These are phyloP conservation scores for Scheffersomyces amazonensis DNA, from an alignment of 805 yeast species.

Conservation along the genomic window DNA sequence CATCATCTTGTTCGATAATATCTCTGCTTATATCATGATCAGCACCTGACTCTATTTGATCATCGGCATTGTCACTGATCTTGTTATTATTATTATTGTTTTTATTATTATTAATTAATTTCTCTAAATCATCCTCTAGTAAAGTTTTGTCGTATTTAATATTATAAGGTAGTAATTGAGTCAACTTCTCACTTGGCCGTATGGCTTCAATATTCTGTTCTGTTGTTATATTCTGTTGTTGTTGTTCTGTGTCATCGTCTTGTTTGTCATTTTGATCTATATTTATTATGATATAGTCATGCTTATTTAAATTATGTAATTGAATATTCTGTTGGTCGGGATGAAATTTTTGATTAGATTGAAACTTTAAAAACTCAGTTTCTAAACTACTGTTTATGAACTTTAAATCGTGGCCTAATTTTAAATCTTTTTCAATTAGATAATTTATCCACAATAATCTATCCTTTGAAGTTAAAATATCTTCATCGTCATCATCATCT, in stretches of 20 bases:
- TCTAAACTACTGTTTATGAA: conserved; percentile 27
- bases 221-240: neutral
- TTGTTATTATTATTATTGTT: too few relatives aligned
- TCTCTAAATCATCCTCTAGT: conserved; percentile 22
- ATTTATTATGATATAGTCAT: conserved; percentile 27
- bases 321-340: conserved; percentile 25
- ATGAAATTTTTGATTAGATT: conserved; percentile 25
- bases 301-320: conserved; percentile 20
- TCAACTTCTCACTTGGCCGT: conserved; percentile 21
- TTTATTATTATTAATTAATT: too few relatives aligned
- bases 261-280: conserved; percentile 19
- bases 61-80: conserved; percentile 7
- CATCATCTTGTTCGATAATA: conserved; percentile 1
- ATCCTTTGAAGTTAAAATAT: conserved; percentile 17
- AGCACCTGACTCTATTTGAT: too few relatives aligned
- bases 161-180: conserved; percentile 29
- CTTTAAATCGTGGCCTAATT: conserved; percentile 36
- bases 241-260: neutral
- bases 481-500: conserved; percentile 16
- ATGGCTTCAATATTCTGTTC: neutral
- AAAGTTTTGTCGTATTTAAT: conserved; percentile 22
- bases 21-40: too few relatives aligned
- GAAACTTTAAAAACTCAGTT: conserved; percentile 23
- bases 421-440: conserved; percentile 31
- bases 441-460: conserved; percentile 35